Base-by-base conservation (phyloP, 2,329 filamentous ascomycete genomes). In the Gaeumannomyces sp. region DNA sequence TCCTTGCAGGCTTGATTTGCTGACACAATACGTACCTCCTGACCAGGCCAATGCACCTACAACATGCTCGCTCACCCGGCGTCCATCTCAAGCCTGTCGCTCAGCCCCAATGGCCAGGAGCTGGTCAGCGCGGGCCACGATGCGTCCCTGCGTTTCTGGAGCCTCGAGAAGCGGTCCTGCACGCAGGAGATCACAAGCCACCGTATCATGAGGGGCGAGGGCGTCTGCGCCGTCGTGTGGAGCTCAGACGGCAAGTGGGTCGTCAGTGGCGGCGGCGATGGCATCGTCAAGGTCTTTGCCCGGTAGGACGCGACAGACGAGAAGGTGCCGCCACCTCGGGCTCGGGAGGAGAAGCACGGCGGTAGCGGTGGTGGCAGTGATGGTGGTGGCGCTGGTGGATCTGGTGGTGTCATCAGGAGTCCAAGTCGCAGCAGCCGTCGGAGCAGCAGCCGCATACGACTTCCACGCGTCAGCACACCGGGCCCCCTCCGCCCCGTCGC, bases 1-100 rank as follows among this genome's bases (percentile, higher is more conserved):
- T 60, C 29, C 2, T 33, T 33, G 4, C 22, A 11, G 59, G n/a
- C 57, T 59, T 59, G n/a, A 25, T 25, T 59, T 59, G 27, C 27
- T 31, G 27, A 31, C 57, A 22, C 6, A 11, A 28, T 27, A 5
- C 71, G 57, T 5, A 74, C 61, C 31, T 11, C 4, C 16, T 64
- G 16, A n/a, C 69, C 58, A 98, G 95, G 95, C 65, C 95, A 99
- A 92, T 97, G 93, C 79, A 98, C 95, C 68, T 99, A 99, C 78
- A 96, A 91, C 72, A 99, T 99, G 95, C 87, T 98, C 66, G 95
- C 95, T 7, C 95, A 99, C 72, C 93, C 95, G 0, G 90, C 93
- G 3, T 89, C 95, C 65, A 97, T 99, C 69, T 96, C 95, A 1
- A 90, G 91, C 31, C 84, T 99, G 6, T 96, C 92, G 0, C 85